Evolutionary conservation across 352 stramenopile genomes (phyloP), one percentile per base, ranked within the genome.

Genomic region (Blastocystis sp.): DNA sequence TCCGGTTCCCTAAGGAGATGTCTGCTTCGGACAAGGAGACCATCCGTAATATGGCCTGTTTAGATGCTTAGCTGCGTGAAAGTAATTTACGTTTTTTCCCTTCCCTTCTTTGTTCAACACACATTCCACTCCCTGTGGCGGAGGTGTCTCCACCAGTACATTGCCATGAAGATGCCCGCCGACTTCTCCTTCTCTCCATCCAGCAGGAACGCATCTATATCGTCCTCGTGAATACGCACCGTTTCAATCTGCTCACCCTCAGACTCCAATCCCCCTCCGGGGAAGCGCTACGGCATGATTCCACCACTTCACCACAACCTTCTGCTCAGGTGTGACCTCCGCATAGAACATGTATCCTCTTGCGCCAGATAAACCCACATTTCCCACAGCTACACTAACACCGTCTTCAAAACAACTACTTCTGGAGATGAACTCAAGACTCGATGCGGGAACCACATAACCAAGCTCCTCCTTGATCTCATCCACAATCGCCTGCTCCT

Each of bases 241-340:
- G 48, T 21, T 21, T 81, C 71, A 63, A 81, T 81, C 48, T 81
- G 71, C 45, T 81, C 71, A 43, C 71, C 71, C 43, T 81, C 71
- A 11, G 71, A 81, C 48, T 63, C 6, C 43, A 81, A 21, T 68
- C 71, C 71, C 19, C 71, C 71, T 68, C 71, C 71, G 43, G 71
- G 71, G 21, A 66, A 81, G 7, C 66, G 64, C 71, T 81, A 66
- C 28, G 9, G 11, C 42, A 10, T 52, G 52, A 45, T 10, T 28
- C 4, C 6, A 48, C 10, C 28, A 43, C 24, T 19, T 43, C 7
- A n/a, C 10, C 14, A n/a, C 0, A 11, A 81, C 71, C 43, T 81
- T 81, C 52, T 81, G 71, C 43, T 81, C 71, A 40, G 71, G 71
- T 63, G 71, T 81, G 21, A 81, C 71, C 43, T 81, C 71, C 6